These are phyloP conservation scores for Allomyces arbusculus DNA, from an alignment of 192 early-diverging fungal genomes.

Conservation along the genomic window DNA sequence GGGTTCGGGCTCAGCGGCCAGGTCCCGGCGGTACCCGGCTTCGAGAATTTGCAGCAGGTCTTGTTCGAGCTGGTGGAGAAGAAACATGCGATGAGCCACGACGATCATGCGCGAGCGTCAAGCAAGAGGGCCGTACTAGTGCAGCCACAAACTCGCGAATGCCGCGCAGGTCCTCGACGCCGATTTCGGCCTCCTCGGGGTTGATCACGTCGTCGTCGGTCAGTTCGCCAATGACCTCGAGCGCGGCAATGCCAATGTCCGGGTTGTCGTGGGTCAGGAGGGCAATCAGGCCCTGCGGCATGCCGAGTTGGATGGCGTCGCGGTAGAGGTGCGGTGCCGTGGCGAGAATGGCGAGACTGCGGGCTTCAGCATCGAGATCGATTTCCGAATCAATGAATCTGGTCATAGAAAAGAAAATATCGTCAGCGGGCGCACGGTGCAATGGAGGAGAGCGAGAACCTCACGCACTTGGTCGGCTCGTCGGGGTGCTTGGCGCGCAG, in stretches of 20 bases:
- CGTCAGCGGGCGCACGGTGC: background rate
- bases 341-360: constrained; percentile 48
- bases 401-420: background rate
- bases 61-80: constrained; percentile 8
- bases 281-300: constrained; percentile 38
- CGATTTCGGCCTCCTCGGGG: constrained; percentile 33
- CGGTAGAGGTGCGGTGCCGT: constrained; percentile 63
- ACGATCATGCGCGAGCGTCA: background rate
- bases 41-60: background rate
- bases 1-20: constrained; percentile 50
- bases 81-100: background rate
- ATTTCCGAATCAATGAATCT: constrained; percentile 88
- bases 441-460: background rate
- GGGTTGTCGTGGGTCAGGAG: constrained; percentile 83
- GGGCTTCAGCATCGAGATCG: constrained; percentile 79
- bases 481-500: constrained; percentile 58
- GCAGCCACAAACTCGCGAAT: constrained; percentile 49
- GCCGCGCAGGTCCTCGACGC: constrained; percentile 26
- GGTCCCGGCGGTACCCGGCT: background rate
- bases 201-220: constrained; percentile 70
- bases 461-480: constrained; percentile 21
- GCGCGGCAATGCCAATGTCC: constrained; percentile 67
- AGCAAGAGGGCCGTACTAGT: constrained; percentile 19
- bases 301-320: constrained; percentile 45
- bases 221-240: constrained; percentile 75